Evolutionary conservation across 1,284 basidiomycete genomes (phyloP).

Genomic region (Rhodotorula sp.): DNA sequence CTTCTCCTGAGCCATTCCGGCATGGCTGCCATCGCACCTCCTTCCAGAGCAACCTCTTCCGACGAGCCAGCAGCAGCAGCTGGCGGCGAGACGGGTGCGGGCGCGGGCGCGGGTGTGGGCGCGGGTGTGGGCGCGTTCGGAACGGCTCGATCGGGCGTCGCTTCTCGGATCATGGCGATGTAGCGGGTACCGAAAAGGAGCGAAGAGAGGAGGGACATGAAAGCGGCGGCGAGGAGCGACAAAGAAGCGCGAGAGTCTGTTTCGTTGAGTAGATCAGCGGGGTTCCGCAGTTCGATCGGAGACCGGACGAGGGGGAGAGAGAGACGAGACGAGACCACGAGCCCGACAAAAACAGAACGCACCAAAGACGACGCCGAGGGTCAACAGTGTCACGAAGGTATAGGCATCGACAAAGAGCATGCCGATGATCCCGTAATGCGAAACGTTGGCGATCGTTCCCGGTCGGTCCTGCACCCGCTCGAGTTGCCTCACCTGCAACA

Average conservation of each 20-base stretch:
- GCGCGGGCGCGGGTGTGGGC: conserved; percentile 17
- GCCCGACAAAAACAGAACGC: background rate
- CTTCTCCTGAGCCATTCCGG: background rate
- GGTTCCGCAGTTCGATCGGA: background rate
- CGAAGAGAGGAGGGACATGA: conserved; percentile 44
- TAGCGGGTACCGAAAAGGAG: conserved; percentile 46
- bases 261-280: background rate
- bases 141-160: conserved; percentile 20
- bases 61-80: too few species aligned
- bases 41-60: background rate
- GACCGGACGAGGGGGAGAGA: too few species aligned
- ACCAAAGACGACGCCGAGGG: conserved; percentile 40
- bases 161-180: conserved; percentile 42
- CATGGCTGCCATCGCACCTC: background rate
- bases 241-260: conserved; percentile 40
- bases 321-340: background rate
- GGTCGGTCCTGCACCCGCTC: conserved; percentile 36
- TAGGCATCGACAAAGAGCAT: conserved; percentile 45
- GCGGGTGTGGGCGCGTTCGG: conserved; percentile 3
- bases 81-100: conserved; percentile 3
- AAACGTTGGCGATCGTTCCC: conserved; percentile 41
- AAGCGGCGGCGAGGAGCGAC: conserved; percentile 42
- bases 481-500: conserved; percentile 48
- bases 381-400: conserved; percentile 41
- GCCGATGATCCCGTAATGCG: background rate